Base-by-base conservation (phyloP, 768 basidiomycete species). In the Nidularia pulvinata region DNA sequence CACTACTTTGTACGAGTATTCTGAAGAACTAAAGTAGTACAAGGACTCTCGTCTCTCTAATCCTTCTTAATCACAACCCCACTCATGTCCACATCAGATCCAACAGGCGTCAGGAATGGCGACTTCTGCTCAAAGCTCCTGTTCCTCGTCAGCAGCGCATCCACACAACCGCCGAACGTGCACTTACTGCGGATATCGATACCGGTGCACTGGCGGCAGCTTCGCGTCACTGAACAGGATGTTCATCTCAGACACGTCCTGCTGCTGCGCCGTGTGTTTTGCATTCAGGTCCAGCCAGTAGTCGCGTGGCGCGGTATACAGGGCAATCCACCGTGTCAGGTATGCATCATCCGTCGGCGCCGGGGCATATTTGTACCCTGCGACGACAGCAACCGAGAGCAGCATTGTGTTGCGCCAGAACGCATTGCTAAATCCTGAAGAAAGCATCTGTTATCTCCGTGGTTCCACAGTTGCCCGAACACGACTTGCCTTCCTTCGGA, bases 161-260 rank as follows among this genome's bases (percentile, higher is more conserved):
- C 53, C 37, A 53, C 54, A 14, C 34, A 57, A 33, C 53, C 37
- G 47, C 7, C 16, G 44, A 36, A 48, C 52, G 36, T 46, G n/a
- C 37, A 80, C 89, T 68, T 59, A 93, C 91, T 89, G 86, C 50
- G 89, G 86, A 65, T 85, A 88, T 59, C 86, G 78, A 64, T 81
- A 85, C 39, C 88, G 79, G 65, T 84, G 82, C 37, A 88, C 76
- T 56, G 48, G 76, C 60, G 71, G 78, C 62, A 67, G 76, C 68
- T 65, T 75, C 60, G 70, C 74, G 62, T 69, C 69, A 58, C 61
- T 76, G 59, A 83, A 61, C 7, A 84, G 59, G 50, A 77, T 58
- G 45, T 63, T 69, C 7, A 76, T 71, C 51, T 79, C 69, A 56
- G 81, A 72, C 52, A 66, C 61, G 56, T 80, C 66, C 55, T 75